phyloP scores from a whole-genome alignment of 805 yeast genomes.

The Candida andamanensis region DNA sequence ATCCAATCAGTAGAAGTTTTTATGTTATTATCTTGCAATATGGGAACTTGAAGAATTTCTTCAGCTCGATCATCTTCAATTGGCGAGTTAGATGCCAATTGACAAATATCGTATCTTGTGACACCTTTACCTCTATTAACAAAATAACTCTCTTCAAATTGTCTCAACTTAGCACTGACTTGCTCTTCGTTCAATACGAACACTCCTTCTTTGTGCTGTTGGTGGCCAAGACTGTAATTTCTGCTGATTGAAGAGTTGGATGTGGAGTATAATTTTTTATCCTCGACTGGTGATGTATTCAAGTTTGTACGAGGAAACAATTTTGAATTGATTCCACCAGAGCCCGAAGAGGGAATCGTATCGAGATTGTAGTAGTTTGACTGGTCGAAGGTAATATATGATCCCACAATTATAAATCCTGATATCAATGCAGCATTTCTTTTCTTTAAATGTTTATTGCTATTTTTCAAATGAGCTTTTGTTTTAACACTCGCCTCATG shows the following conservation, averaged over 20 bases:
- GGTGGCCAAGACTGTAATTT: slow-evolving; percentile 37
- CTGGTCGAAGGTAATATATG: slow-evolving; percentile 35
- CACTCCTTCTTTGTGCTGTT: slow-evolving; percentile 51
- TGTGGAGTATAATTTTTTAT: slow-evolving; percentile 24
- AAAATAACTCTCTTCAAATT: slow-evolving; percentile 70
- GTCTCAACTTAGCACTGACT: slow-evolving; percentile 62
- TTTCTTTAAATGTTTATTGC: slow-evolving; percentile 17
- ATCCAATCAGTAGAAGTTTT: slow-evolving; percentile 68
- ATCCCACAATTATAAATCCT: slow-evolving; percentile 39
- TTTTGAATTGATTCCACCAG: slow-evolving; percentile 12
- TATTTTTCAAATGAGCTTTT: slow-evolving; percentile 3
- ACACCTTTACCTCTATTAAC: slow-evolving; percentile 88
- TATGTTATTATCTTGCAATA: slow-evolving; percentile 54
- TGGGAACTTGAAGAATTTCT: slow-evolving; percentile 67
- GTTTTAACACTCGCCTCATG: slow-evolving; percentile 2
- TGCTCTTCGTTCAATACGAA: slow-evolving; percentile 61
- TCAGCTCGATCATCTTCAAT: slow-evolving; percentile 93
- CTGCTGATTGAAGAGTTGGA: slow-evolving; percentile 44
- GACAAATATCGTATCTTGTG: slow-evolving; percentile 80
- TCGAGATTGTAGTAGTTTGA: slow-evolving; percentile 39
- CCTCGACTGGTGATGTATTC: slow-evolving; percentile 14
- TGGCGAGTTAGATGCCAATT: slow-evolving; percentile 86
- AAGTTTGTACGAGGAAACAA: slow-evolving; percentile 12
- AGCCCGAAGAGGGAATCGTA: slow-evolving; percentile 13
- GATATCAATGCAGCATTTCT: slow-evolving; percentile 36